Conservation (phyloP, 768 basidiomycete genomes). For the Boletellus sp. region DNA sequence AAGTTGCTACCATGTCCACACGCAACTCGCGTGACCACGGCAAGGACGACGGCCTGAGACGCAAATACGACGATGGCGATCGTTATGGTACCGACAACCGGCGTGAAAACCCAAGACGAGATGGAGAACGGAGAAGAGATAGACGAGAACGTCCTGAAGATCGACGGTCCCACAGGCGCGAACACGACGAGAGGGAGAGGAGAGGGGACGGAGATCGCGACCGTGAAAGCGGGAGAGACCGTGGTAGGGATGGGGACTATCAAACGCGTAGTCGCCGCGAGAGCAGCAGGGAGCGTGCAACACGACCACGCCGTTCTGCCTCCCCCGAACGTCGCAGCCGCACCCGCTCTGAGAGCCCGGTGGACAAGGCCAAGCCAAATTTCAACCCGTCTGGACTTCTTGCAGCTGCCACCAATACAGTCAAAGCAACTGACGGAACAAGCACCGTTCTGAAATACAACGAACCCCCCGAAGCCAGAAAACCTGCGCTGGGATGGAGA, state of each 20-base stretch:
- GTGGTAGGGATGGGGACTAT: conserved; percentile 39
- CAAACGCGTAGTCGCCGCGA: conserved; percentile 27
- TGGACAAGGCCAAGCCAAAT: conserved; percentile 80
- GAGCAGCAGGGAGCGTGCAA: conserved; percentile 31
- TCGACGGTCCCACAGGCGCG: conserved; percentile 18
- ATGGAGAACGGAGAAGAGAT: conserved; percentile 22
- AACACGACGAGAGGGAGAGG: conserved; percentile 18
- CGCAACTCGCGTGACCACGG: conserved; percentile 12
- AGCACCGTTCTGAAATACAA: conserved; percentile 92
- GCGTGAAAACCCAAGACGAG: conserved; percentile 16
- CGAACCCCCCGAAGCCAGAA: conserved; percentile 96
- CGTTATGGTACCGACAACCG: conserved; percentile 13
- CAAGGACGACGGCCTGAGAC: conserved; percentile 12
- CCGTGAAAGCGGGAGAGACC: conserved; percentile 14
- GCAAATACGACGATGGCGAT: conserved; percentile 14
- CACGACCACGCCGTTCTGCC: conserved; percentile 50
- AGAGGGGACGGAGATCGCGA: conserved; percentile 11
- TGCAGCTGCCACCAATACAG: conserved; percentile 94
- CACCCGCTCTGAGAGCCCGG: conserved; percentile 42
- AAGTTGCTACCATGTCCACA: conserved; percentile 12
- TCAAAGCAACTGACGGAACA: conserved; percentile 69
- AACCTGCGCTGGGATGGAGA: conserved; percentile 86
- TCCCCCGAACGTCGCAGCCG: conserved; percentile 45
- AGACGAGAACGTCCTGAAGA: conserved; percentile 15
- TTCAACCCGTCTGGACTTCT: conserved; percentile 85